phyloP scores from a whole-genome alignment of 129 eudicot species.

The Chrysanthemum seticuspe region DNA sequence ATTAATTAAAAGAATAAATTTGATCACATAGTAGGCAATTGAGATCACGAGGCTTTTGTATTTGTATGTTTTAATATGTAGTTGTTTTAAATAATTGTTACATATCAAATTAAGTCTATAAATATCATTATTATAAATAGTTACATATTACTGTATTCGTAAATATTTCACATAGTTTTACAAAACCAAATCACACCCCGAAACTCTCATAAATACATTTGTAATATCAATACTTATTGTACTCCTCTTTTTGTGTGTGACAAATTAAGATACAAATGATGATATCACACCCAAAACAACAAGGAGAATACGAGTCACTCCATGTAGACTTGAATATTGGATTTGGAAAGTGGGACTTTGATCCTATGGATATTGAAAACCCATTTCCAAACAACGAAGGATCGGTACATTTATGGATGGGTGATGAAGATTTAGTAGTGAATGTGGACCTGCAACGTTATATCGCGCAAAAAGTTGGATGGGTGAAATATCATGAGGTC shows the following conservation, averaged over 20 bases:
- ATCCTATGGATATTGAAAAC: conserved; percentile 56
- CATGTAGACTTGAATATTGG: conserved; percentile 68
- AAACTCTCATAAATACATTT: background rate
- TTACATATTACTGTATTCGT: too few relatives aligned
- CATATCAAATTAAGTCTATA: too few relatives aligned
- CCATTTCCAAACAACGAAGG: conserved; percentile 55
- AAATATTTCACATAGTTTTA: too few relatives aligned
- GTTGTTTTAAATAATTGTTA: background rate
- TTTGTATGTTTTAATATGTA: too few relatives aligned
- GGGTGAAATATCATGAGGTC: conserved; percentile 82
- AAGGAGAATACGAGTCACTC: conserved; percentile 71
- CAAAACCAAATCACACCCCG: too few relatives aligned
- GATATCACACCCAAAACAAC: conserved; percentile 44
- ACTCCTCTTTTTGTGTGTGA: background rate
- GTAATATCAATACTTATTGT: background rate
- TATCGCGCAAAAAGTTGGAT: conserved; percentile 54
- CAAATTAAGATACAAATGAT: conserved; percentile 25
- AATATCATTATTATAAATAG: too few relatives aligned
- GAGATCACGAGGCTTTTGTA: too few relatives aligned
- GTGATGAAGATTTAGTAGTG: conserved; percentile 59
- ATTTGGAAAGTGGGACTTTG: conserved; percentile 77
- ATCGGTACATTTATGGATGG: conserved; percentile 70
- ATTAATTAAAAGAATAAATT: too few relatives aligned
- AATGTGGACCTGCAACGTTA: conserved; percentile 59
- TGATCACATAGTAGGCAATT: too few relatives aligned